Conservation (phyloP, 352 stramenopile genomes). For the Phytophthora rubi region DNA sequence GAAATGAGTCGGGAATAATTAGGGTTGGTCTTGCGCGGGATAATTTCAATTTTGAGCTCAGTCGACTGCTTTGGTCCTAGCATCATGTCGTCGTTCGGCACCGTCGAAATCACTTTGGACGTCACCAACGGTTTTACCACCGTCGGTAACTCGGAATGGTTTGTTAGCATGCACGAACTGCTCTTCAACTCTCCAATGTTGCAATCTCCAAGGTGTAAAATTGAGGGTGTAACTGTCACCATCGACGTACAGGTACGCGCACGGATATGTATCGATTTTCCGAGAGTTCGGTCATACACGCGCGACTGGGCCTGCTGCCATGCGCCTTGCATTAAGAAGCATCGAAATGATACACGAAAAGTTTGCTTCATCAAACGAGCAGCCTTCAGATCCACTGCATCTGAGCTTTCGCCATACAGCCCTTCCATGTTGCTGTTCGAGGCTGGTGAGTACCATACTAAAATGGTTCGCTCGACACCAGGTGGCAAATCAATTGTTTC, state of each 20-base stretch:
- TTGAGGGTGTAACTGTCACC: slow-evolving; percentile 85
- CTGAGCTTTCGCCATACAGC: slow-evolving; percentile 48
- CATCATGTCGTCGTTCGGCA: slow-evolving; percentile 89
- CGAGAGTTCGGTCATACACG: slow-evolving; percentile 85
- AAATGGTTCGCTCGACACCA: slow-evolving; percentile 87
- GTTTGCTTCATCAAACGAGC: slow-evolving; percentile 86
- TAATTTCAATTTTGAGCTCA: slow-evolving; percentile 91
- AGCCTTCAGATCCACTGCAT: slow-evolving; percentile 81
- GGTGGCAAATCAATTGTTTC: slow-evolving; percentile 88
- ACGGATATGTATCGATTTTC: slow-evolving; percentile 87
- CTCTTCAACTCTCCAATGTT: slow-evolving; percentile 91
- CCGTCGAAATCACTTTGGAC: slow-evolving; percentile 90
- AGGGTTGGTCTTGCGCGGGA: slow-evolving; percentile 88
- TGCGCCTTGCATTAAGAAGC: slow-evolving; percentile 84
- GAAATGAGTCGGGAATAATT: slow-evolving; percentile 91
- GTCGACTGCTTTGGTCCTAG: slow-evolving; percentile 87
- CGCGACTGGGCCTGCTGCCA: slow-evolving; percentile 88
- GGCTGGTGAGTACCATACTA: slow-evolving; percentile 85
- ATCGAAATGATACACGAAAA: slow-evolving; percentile 88
- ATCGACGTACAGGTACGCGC: slow-evolving; percentile 88
- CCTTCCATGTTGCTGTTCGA: slow-evolving; percentile 51
- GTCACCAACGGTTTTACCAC: slow-evolving; percentile 88
- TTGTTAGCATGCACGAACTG: slow-evolving; percentile 88
- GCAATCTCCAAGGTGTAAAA: slow-evolving; percentile 87
- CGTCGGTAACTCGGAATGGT: slow-evolving; percentile 88